Percentiles rank a stretch among this genome's conserved stretches.
Conservation (phyloP, 768 basidiomycete species). For the Lactarius akahatsu region DNA sequence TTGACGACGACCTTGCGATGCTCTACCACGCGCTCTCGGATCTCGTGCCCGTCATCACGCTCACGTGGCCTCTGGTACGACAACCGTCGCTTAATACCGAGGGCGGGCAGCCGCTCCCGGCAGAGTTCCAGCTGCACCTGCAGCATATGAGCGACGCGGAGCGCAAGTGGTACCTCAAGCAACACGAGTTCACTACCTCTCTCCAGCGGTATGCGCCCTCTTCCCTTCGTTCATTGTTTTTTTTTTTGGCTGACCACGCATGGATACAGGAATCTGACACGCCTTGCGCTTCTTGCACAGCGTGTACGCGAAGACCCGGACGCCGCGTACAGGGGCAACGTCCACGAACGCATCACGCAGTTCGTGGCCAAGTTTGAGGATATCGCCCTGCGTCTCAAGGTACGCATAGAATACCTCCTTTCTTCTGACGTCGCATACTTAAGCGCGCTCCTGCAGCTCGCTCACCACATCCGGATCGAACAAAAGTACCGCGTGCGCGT, state of each 20-base stretch:
- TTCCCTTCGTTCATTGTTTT: not conserved
- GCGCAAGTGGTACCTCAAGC: slow-evolving; percentile 25
- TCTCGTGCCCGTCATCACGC: slow-evolving; percentile 12
- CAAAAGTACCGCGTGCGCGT: slow-evolving; percentile 23
- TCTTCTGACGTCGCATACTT: not conserved
- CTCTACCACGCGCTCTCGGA: slow-evolving; percentile 7
- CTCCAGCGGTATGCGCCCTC: slow-evolving; percentile 15
- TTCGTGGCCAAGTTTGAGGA: slow-evolving; percentile 23
- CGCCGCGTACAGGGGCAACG: slow-evolving; percentile 17
- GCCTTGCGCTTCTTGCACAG: slow-evolving; percentile 20
- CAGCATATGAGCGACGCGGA: slow-evolving; percentile 14
- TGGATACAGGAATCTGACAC: slow-evolving; percentile 19
- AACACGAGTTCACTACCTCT: slow-evolving; percentile 25
- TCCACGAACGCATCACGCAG: slow-evolving; percentile 21
- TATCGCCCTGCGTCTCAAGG: slow-evolving; percentile 22
- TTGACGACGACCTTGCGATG: slow-evolving; percentile 12
- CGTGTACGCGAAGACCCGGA: slow-evolving; percentile 24
- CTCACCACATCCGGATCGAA: slow-evolving; percentile 19
- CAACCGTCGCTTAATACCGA: slow-evolving; percentile 21
- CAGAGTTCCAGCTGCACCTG: slow-evolving; percentile 5
- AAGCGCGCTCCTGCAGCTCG: slow-evolving; percentile 4
- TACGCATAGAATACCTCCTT: not conserved
- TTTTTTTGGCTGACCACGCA: no score
- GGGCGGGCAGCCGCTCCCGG: slow-evolving; percentile 13
- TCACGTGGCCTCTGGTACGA: slow-evolving; percentile 17